Evolutionary conservation across 441 rosid species (phyloP).

Genomic region (Populus tomentosa): DNA sequence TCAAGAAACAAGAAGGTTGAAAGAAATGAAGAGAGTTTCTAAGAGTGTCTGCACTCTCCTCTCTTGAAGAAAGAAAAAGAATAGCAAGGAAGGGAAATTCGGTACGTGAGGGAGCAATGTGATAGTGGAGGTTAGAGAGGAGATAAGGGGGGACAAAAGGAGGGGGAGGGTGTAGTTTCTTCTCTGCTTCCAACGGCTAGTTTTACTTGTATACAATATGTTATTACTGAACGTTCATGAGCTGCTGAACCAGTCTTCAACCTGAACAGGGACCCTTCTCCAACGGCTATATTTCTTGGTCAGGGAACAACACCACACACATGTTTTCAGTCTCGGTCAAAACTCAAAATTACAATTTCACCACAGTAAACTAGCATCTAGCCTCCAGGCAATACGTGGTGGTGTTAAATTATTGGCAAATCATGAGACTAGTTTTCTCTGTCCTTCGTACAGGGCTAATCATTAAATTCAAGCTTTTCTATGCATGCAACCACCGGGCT

Average conservation of each 20-base stretch:
- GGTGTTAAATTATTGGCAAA: not conserved
- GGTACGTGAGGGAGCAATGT: constrained; percentile 3
- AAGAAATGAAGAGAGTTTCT: not conserved
- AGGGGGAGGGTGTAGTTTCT: constrained; percentile 3
- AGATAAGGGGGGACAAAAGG: constrained; percentile 7
- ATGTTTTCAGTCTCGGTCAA: not conserved
- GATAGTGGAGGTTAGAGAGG: not conserved
- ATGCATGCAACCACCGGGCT: no score
- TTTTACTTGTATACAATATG: constrained; percentile 20
- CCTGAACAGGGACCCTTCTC: not conserved
- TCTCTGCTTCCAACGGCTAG: constrained; percentile 32
- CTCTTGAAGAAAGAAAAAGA: not conserved
- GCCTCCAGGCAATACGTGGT: not conserved
- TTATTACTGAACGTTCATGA: not conserved
- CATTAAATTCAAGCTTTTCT: no score
- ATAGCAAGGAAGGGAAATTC: not conserved
- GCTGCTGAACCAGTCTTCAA: not conserved
- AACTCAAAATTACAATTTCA: not conserved
- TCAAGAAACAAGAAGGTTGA: not conserved
- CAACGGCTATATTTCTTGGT: constrained; percentile 28
- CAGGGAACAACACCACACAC: not conserved
- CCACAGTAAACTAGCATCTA: not conserved
- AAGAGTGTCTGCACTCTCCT: not conserved
- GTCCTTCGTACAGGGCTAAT: no score
- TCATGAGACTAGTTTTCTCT: no score